Conservation (phyloP, 768 basidiomycete species). For the Mycena amicta region DNA sequence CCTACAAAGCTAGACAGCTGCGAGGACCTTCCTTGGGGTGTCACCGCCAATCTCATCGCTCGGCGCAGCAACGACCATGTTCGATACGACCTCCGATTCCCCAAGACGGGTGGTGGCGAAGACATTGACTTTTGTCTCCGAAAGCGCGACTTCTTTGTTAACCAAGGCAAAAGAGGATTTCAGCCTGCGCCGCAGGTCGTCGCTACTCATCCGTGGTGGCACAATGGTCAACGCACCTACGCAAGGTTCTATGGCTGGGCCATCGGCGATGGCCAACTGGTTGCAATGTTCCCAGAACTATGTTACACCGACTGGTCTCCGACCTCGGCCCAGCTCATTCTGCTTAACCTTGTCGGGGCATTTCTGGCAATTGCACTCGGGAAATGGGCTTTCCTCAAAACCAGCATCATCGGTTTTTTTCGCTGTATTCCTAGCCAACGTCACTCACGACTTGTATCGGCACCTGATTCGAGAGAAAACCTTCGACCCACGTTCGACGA, state of each 20-base stretch:
- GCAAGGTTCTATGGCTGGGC: conserved; percentile 62
- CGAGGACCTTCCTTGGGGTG: conserved; percentile 60
- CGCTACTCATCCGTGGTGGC: conserved; percentile 66
- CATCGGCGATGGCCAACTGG: conserved; percentile 55
- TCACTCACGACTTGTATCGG: conserved; percentile 51
- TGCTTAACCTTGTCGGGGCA: conserved; percentile 40
- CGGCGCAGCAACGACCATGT: conserved; percentile 50
- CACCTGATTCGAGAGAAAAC: conserved; percentile 48
- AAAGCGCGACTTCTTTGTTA: conserved; percentile 43
- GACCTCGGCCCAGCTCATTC: background rate
- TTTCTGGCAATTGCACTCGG: conserved; percentile 46
- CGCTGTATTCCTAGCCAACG: conserved; percentile 41
- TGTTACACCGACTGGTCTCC: conserved; percentile 39
- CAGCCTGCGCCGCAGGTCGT: conserved; percentile 47
- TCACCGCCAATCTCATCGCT: conserved; percentile 60
- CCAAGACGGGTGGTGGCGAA: conserved; percentile 67
- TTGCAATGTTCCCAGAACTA: conserved; percentile 49
- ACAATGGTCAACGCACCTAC: conserved; percentile 46
- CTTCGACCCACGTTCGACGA: conserved; percentile 24
- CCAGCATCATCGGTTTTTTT: conserved; percentile 28
- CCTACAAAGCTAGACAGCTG: conserved; percentile 43
- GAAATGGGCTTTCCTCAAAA: conserved; percentile 20
- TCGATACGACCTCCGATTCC: conserved; percentile 49
- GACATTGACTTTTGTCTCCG: conserved; percentile 61
- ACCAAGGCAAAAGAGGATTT: conserved; percentile 43